Evolutionary conservation across 1,284 basidiomycete species (phyloP).

Genomic region (Cryptococcus sp.): DNA sequence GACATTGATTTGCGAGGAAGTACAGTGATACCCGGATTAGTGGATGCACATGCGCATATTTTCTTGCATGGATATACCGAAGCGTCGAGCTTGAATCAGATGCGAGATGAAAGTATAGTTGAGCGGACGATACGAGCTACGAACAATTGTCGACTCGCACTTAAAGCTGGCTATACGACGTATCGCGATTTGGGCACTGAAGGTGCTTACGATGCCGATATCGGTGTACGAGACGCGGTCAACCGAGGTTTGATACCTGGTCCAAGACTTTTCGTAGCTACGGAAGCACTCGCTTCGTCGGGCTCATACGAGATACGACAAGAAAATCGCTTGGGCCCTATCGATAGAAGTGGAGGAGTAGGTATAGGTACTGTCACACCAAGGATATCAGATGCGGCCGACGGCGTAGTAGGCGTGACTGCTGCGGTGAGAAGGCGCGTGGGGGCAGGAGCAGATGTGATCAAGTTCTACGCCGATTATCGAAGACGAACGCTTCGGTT

Average conservation of each 20-base stretch:
- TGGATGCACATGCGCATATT: constrained; percentile 68
- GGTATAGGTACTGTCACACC: constrained; percentile 6
- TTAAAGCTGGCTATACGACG: constrained; percentile 67
- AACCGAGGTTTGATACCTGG: constrained; percentile 61
- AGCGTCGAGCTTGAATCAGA: constrained; percentile 64
- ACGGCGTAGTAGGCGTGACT: constrained; percentile 62
- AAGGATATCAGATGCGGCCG: constrained; percentile 31
- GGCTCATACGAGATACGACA: constrained; percentile 62
- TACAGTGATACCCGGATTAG: constrained; percentile 65
- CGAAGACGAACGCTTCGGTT: constrained; percentile 54
- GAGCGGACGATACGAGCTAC: constrained; percentile 64
- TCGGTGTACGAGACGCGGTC: constrained; percentile 5
- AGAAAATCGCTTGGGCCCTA: constrained; percentile 10
- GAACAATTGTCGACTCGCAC: constrained; percentile 62
- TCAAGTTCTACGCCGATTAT: constrained; percentile 34
- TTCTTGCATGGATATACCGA: constrained; percentile 66
- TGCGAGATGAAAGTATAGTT: constrained; percentile 61
- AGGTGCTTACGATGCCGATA: constrained; percentile 41
- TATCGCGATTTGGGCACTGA: constrained; percentile 50
- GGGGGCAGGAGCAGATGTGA: constrained; percentile 68
- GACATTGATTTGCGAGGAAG: constrained; percentile 58
- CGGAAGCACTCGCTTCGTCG: constrained; percentile 63
- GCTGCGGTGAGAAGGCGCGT: constrained; percentile 64
- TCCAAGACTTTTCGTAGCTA: constrained; percentile 66
- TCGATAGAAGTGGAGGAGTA: no score